Conservation (phyloP, 2,329 filamentous ascomycete species). For the Mycosphaerelloides madeirae region DNA sequence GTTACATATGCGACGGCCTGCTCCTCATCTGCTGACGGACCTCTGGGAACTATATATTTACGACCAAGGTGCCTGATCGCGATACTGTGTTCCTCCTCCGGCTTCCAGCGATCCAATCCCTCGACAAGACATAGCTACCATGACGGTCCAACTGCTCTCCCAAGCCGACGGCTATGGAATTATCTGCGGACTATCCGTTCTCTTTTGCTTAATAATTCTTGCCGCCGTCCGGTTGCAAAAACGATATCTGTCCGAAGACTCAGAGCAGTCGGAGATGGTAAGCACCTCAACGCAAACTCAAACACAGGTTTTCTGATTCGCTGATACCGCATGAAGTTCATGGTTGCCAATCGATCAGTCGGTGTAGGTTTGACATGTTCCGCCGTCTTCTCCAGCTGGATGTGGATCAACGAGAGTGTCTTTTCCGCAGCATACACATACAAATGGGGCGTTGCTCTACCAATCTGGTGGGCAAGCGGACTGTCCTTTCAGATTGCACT, state of each 20-base stretch:
- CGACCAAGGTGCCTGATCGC: too few relatives aligned
- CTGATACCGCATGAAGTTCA: slow-evolving; percentile 24
- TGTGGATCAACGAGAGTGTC: slow-evolving; percentile 44
- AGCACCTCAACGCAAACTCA: not conserved
- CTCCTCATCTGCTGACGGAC: too few relatives aligned
- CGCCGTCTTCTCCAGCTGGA: slow-evolving; percentile 33
- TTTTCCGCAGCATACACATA: slow-evolving; percentile 36
- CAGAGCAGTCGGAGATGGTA: slow-evolving; percentile 42
- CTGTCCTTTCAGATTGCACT: slow-evolving; percentile 48
- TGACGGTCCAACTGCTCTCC: slow-evolving; percentile 28
- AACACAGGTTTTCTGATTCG: not conserved
- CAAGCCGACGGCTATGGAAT: slow-evolving; percentile 41
- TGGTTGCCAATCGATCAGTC: slow-evolving; percentile 32
- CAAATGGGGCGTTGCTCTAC: slow-evolving; percentile 24
- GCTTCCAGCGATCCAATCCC: too few relatives aligned
- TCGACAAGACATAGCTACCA: too few relatives aligned
- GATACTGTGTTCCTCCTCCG: too few relatives aligned
- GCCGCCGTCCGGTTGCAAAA: slow-evolving; percentile 45
- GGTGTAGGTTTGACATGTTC: slow-evolving; percentile 29
- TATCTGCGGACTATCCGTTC: slow-evolving; percentile 45
- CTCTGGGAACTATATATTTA: too few relatives aligned
- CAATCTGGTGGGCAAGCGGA: slow-evolving; percentile 35
- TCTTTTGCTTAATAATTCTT: slow-evolving; percentile 47
- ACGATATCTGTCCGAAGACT: slow-evolving; percentile 40
- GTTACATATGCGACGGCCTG: too few relatives aligned